Conservation (phyloP, 345 rosid species). For the Melaleuca quinquenervia region DNA sequence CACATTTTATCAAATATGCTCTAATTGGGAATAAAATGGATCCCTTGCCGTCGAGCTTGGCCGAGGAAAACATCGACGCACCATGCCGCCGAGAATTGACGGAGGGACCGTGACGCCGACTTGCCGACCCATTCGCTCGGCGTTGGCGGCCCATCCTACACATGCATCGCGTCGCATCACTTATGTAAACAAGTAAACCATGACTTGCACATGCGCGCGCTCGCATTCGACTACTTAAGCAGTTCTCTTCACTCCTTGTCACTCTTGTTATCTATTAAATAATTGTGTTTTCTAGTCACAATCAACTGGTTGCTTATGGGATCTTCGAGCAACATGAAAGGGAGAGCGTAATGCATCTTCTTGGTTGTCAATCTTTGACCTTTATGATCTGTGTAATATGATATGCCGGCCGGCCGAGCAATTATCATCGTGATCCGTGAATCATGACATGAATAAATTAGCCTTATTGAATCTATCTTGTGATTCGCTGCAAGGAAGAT, state of each 20-base stretch:
- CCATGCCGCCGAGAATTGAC: not conserved
- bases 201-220: not conserved
- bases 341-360: not conserved
- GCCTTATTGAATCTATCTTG: not conserved
- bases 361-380: not conserved
- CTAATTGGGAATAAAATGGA: not conserved
- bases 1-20: too few relatives aligned
- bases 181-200: too few relatives aligned
- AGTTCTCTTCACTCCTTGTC: not conserved
- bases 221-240: not conserved
- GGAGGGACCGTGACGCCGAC: not conserved
- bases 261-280: not conserved
- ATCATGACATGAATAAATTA: not conserved
- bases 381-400: not conserved
- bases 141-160: not conserved
- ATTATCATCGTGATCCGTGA: not conserved
- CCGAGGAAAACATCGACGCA: not conserved
- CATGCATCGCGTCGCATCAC: not conserved
- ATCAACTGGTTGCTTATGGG: not conserved
- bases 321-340: not conserved
- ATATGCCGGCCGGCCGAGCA: not conserved
- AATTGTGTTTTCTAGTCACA: too few relatives aligned
- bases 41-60: not conserved
- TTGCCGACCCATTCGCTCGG: not conserved
- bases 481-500: not conserved